A percentile compares a stretch with the other conserved stretches of the same genome.
Conservation (phyloP, 345 rosid genomes). For the Bretschneidera sinensis region DNA sequence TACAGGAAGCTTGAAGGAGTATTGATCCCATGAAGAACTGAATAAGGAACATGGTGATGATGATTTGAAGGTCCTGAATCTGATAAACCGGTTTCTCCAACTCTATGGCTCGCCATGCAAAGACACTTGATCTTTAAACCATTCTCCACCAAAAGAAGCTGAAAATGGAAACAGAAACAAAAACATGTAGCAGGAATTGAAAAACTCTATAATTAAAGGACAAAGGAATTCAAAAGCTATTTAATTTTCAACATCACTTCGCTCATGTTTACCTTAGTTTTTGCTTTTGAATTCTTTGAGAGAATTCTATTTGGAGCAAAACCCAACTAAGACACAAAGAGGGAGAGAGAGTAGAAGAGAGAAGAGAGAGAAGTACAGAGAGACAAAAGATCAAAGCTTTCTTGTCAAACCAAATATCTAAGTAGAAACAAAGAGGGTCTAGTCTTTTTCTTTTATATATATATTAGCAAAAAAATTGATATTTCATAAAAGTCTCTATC, state of each 20-base stretch:
- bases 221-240: slow-evolving; percentile 25
- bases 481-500: slow-evolving; percentile 46
- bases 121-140: slow-evolving; percentile 33
- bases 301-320: slow-evolving; percentile 18
- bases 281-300: slow-evolving; percentile 18
- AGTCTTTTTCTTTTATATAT: slow-evolving; percentile 45
- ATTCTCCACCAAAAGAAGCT: slow-evolving; percentile 18
- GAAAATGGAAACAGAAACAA: slow-evolving; percentile 13
- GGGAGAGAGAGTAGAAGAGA: neutral
- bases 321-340: too few relatives aligned
- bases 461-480: slow-evolving; percentile 23
- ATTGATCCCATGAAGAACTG: slow-evolving; percentile 68
- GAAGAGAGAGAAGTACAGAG: slow-evolving; percentile 16
- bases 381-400: slow-evolving; percentile 43
- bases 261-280: slow-evolving; percentile 25
- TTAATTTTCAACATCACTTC: slow-evolving; percentile 10
- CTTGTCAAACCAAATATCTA: slow-evolving; percentile 38
- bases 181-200: slow-evolving; percentile 7
- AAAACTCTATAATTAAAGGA: slow-evolving; percentile 16
- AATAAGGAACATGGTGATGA: slow-evolving; percentile 68
- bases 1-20: slow-evolving; percentile 70
- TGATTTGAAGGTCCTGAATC: slow-evolving; percentile 59
- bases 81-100: slow-evolving; percentile 69
- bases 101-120: slow-evolving; percentile 78
- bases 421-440: slow-evolving; percentile 44